Percentiles rank a stretch among this genome's conserved stretches.
Evolutionary conservation across 148 eudicot species (phyloP).

Genomic region (Cornus florida): DNA sequence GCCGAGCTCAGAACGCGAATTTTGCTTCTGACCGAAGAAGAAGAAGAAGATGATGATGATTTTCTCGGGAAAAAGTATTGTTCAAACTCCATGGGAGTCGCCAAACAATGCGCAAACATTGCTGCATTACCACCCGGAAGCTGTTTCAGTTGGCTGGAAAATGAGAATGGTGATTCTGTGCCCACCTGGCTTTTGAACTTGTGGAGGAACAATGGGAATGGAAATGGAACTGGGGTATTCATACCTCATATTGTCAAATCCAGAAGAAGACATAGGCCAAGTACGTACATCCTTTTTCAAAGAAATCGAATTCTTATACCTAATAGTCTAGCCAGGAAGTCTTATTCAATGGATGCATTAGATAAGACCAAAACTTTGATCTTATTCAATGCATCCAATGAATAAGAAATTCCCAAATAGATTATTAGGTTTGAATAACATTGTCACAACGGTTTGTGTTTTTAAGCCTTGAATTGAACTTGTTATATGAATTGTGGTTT

Average conservation of each 20-base stretch:
- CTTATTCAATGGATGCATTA: no score
- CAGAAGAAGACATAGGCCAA: conserved; percentile 16
- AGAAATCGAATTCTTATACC: no score
- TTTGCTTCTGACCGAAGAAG: conserved; percentile 32
- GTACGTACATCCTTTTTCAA: conserved; percentile 5
- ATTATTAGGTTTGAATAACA: no score
- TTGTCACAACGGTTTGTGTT: no score
- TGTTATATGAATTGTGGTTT: background rate
- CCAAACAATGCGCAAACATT: conserved; percentile 7
- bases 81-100: background rate
- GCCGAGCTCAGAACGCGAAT: conserved; percentile 37
- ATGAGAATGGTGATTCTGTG: background rate
- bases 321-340: background rate
- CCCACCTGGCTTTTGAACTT: conserved; percentile 9
- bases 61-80: background rate
- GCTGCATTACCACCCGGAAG: conserved; percentile 7
- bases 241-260: conserved; percentile 26
- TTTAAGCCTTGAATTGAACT: background rate
- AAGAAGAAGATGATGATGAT: conserved; percentile 29
- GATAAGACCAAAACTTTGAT: no score
- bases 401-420: no score
- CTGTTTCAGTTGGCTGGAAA: conserved; percentile 19
- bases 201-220: background rate
- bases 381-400: no score
- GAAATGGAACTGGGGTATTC: conserved; percentile 31